phyloP scores from a whole-genome alignment of 352 stramenopile species.

The Globisporangium camurandrum region DNA sequence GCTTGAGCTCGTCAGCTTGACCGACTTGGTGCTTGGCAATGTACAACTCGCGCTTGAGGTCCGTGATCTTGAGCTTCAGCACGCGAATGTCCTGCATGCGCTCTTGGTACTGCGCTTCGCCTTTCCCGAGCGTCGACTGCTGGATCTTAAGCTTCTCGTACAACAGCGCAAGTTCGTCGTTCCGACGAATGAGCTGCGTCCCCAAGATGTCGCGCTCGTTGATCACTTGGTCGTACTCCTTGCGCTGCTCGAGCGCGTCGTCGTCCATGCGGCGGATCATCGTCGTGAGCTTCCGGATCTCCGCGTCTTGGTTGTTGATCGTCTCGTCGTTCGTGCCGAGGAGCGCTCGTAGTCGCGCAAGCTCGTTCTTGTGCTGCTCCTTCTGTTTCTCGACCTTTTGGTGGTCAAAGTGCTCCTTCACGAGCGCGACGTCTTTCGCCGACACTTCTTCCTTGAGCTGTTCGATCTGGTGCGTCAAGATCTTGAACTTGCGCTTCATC shows the following conservation, averaged over 20 bases:
- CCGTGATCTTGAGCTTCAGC: conserved; percentile 93
- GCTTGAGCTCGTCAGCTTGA: conserved; percentile 83
- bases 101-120: conserved; percentile 91
- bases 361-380: conserved; percentile 92
- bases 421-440: conserved; percentile 91
- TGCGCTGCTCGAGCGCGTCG: conserved; percentile 89
- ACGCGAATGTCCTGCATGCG: conserved; percentile 92
- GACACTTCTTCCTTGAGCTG: conserved; percentile 95
- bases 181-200: conserved; percentile 94
- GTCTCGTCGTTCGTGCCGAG: conserved; percentile 87
- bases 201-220: conserved; percentile 96
- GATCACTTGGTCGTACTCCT: conserved; percentile 95
- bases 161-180: conserved; percentile 94
- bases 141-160: conserved; percentile 98
- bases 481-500: conserved; percentile 97
- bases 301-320: conserved; percentile 92
- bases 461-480: conserved; percentile 94
- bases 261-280: conserved; percentile 93
- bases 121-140: conserved; percentile 89
- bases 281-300: conserved; percentile 89
- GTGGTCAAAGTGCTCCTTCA: conserved; percentile 95
- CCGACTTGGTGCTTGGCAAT: conserved; percentile 87
- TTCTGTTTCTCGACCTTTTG: conserved; percentile 94
- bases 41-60: conserved; percentile 89
- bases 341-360: conserved; percentile 83